Conservation (phyloP, 768 basidiomycete species). For the Boletus pseudopeckii region DNA sequence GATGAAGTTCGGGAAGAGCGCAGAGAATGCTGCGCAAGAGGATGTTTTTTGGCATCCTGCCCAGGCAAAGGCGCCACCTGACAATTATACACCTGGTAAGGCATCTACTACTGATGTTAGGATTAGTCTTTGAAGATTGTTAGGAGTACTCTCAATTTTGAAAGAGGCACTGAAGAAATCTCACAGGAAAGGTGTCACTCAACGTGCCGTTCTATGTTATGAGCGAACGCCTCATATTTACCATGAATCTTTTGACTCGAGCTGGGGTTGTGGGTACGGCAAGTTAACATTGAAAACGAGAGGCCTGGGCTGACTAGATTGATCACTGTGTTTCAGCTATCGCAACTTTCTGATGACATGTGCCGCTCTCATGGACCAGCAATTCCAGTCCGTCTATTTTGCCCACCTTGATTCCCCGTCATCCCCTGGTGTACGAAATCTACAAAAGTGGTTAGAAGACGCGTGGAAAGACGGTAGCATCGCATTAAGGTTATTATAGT, state of each 20-base stretch:
- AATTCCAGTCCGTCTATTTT: conserved; percentile 57
- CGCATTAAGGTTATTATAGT: neutral
- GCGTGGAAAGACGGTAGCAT: conserved; percentile 69
- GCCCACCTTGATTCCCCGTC: conserved; percentile 53
- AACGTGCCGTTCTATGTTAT: conserved; percentile 62
- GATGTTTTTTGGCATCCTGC: conserved; percentile 69
- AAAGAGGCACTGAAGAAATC: conserved; percentile 51
- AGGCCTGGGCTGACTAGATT: neutral
- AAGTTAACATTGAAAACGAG: conserved; percentile 3
- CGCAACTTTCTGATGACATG: conserved; percentile 83
- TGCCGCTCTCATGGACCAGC: conserved; percentile 66
- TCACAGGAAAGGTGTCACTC: conserved; percentile 46
- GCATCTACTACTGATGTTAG: conserved; percentile 22
- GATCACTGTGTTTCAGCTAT: conserved; percentile 47
- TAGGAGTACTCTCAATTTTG: conserved; percentile 66
- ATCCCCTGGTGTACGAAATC: conserved; percentile 65
- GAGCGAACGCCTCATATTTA: conserved; percentile 57
- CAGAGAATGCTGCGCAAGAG: conserved; percentile 12
- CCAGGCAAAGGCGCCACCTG: conserved; percentile 41
- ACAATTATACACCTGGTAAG: conserved; percentile 66
- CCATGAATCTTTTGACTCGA: conserved; percentile 55
- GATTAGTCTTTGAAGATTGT: conserved; percentile 14
- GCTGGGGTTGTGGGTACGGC: conserved; percentile 78
- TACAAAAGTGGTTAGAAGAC: conserved; percentile 77
- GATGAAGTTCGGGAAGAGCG: conserved; percentile 11